phyloP scores from a whole-genome alignment of 73 alveolate genomes.

The Paramecium pentaurelia region DNA sequence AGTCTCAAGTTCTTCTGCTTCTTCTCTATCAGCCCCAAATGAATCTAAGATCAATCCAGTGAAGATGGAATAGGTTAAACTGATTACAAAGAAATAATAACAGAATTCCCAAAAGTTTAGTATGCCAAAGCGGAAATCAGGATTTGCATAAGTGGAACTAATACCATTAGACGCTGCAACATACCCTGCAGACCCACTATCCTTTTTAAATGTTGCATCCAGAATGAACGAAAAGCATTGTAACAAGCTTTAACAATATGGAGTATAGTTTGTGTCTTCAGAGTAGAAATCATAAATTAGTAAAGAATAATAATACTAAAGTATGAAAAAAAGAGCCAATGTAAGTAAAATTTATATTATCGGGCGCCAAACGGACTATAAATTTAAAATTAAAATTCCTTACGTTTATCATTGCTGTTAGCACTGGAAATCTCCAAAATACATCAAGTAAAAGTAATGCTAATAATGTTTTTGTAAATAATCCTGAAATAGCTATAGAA shows the following conservation, averaged over 20 bases:
- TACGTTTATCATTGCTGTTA: conserved; percentile 73
- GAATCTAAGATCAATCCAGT: conserved; percentile 93
- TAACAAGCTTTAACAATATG: conserved; percentile 61
- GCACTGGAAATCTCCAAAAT: conserved; percentile 69
- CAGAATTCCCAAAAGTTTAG: conserved; percentile 46
- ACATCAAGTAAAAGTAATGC: conserved; percentile 74
- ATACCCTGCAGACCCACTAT: conserved; percentile 82
- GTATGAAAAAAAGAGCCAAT: conserved; percentile 64
- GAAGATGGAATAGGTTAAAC: conserved; percentile 47
- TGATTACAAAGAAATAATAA: conserved; percentile 53
- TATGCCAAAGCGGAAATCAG: neutral
- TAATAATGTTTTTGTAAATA: conserved; percentile 66
- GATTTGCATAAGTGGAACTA: neutral
- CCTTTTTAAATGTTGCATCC: conserved; percentile 77
- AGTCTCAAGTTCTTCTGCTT: conserved; percentile 75
- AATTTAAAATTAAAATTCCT: neutral
- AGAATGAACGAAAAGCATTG: conserved; percentile 71
- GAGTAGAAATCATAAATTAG: conserved; percentile 48
- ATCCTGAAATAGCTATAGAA: neutral
- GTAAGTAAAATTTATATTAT: conserved; percentile 68
- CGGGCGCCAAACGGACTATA: conserved; percentile 72
- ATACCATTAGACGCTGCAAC: neutral
- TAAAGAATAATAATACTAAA: conserved; percentile 71
- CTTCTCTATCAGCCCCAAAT: conserved; percentile 91
- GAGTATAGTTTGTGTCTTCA: conserved; percentile 21